Evolutionary conservation across 345 rosid species (phyloP).

Genomic region (Garcia nutans): DNA sequence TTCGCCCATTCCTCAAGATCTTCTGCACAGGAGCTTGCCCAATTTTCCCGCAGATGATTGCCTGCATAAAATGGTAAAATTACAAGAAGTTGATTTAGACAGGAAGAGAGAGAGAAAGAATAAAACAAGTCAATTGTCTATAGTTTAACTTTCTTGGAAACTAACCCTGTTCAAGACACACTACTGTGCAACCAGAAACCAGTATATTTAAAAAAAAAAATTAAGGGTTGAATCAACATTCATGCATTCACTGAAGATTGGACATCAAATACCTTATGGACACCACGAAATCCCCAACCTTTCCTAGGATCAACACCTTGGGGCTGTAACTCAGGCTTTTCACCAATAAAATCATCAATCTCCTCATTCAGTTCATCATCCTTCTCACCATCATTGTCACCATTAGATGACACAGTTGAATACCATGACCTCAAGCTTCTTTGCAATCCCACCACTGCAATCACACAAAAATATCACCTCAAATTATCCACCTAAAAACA

Average conservation of each 20-base stretch:
- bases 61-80: constrained; percentile 40
- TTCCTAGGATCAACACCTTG: constrained; percentile 89
- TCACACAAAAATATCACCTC: constrained; percentile 5
- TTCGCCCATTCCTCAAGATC: constrained; percentile 82
- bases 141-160: neutral
- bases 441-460: constrained; percentile 32
- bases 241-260: neutral
- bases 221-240: neutral
- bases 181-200: neutral
- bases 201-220: neutral
- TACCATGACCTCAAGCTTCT: constrained; percentile 39
- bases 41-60: constrained; percentile 86
- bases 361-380: constrained; percentile 33
- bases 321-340: constrained; percentile 55
- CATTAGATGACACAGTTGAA: constrained; percentile 28
- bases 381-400: constrained; percentile 29
- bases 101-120: neutral
- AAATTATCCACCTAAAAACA: neutral
- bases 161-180: neutral
- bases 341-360: constrained; percentile 36
- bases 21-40: constrained; percentile 90
- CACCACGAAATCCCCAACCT: constrained; percentile 96
- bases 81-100: constrained; percentile 2
- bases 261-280: constrained; percentile 64
- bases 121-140: neutral